phyloP scores from a whole-genome alignment of 768 basidiomycete genomes.

The Infundibulicybe gibba region DNA sequence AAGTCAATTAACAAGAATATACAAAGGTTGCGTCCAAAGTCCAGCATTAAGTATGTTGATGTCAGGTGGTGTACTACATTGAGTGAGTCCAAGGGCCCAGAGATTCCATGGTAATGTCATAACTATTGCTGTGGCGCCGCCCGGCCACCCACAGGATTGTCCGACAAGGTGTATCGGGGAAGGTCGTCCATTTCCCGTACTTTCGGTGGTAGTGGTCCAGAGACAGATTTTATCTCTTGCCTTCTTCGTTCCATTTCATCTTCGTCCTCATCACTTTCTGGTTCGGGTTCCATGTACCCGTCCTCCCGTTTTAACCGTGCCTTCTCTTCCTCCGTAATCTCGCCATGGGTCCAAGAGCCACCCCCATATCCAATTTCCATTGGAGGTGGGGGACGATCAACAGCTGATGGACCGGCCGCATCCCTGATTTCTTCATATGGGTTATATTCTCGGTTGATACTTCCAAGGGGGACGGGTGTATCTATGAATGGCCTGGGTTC shows the following conservation, averaged over 20 bases:
- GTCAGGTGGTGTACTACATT: no score
- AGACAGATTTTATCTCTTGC: slow-evolving; percentile 7
- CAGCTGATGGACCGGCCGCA: slow-evolving; percentile 8
- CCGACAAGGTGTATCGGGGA: slow-evolving; percentile 13
- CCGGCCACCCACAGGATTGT: not conserved
- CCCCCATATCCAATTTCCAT: slow-evolving; percentile 31
- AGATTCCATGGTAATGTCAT: no score
- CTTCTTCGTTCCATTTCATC: slow-evolving; percentile 9
- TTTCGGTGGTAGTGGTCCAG: slow-evolving; percentile 4
- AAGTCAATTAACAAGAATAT: no score
- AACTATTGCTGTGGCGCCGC: no score
- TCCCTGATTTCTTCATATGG: slow-evolving; percentile 31
- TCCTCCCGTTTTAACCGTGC: slow-evolving; percentile 15
- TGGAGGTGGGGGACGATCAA: slow-evolving; percentile 9
- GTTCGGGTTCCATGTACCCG: slow-evolving; percentile 6
- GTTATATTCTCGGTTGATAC: slow-evolving; percentile 27
- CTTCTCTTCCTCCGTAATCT: slow-evolving; percentile 30
- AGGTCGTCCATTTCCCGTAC: slow-evolving; percentile 8
- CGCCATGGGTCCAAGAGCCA: slow-evolving; percentile 29
- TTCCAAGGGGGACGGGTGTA: slow-evolving; percentile 6
- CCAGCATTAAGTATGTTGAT: no score
- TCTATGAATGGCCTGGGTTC: slow-evolving; percentile 4
- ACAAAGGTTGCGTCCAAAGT: no score
- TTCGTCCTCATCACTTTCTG: slow-evolving; percentile 5
- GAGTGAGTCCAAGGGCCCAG: no score